A percentile compares a stretch with the other conserved stretches of the same genome.
Evolutionary conservation across 768 basidiomycete species (phyloP).

Genomic region (Tricholoma sp.): DNA sequence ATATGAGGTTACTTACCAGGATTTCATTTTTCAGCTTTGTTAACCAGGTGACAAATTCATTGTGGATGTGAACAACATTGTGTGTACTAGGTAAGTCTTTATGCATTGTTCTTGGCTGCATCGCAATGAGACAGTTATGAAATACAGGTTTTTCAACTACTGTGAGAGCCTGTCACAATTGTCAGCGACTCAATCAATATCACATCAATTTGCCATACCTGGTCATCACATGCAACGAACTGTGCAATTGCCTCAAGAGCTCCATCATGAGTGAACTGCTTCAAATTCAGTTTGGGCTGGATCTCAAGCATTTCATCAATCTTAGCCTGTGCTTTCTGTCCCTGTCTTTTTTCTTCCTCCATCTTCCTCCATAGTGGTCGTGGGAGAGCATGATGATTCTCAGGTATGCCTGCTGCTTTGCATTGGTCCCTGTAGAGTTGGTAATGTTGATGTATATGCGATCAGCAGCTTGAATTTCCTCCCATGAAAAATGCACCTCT

Average conservation of each 20-base stretch:
- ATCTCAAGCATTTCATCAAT: constrained; percentile 2
- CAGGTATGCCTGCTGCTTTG: neutral
- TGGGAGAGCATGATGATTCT: neutral
- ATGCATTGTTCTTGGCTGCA: constrained; percentile 6
- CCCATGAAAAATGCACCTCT: neutral
- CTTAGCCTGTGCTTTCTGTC: neutral
- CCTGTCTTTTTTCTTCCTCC: neutral
- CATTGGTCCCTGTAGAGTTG: neutral
- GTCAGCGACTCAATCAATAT: neutral
- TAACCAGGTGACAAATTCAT: constrained; percentile 10
- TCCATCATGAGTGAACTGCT: neutral
- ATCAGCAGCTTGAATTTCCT: neutral
- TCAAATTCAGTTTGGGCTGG: neutral
- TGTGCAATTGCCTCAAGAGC: neutral
- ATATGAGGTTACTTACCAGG: constrained; percentile 9
- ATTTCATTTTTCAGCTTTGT: constrained; percentile 1
- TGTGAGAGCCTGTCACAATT: constrained; percentile 1
- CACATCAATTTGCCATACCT: neutral
- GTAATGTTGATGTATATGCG: neutral
- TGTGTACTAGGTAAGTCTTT: constrained; percentile 8
- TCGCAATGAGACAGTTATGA: constrained; percentile 7
- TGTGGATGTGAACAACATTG: constrained; percentile 15
- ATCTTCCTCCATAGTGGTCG: neutral
- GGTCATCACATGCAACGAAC: neutral
- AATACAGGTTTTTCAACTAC: constrained; percentile 7